Evolutionary conservation across 1,139 yeast genomes (phyloP).

Genomic region (Blastobotrys ciferrii): DNA sequence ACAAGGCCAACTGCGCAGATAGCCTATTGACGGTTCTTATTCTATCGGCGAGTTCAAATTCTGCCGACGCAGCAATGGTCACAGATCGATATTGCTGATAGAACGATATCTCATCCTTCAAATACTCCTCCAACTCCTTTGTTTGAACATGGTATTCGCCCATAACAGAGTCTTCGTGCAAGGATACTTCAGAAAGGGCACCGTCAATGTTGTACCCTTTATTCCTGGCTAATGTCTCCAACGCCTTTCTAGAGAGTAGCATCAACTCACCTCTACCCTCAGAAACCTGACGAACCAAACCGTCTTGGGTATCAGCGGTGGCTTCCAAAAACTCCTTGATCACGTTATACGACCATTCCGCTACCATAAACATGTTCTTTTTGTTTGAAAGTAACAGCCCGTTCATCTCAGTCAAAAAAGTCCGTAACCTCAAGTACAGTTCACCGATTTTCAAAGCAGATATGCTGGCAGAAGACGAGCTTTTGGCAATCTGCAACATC

Average conservation of each 20-base stretch:
- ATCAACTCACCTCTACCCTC: conserved; percentile 42
- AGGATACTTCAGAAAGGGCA: conserved; percentile 41
- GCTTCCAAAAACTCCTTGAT: conserved; percentile 35
- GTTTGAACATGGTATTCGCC: conserved; percentile 18
- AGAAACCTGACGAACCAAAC: conserved; percentile 34
- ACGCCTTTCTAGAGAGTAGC: conserved; percentile 36
- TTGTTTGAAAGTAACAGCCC: conserved; percentile 30
- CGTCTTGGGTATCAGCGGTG: conserved; percentile 30
- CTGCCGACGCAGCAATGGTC: conserved; percentile 48
- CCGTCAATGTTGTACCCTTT: conserved; percentile 44
- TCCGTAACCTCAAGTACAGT: conserved; percentile 36
- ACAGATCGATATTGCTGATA: conserved; percentile 38
- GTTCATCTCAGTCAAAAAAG: conserved; percentile 44
- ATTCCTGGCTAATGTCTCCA: conserved; percentile 37
- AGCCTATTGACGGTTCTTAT: conserved; percentile 69
- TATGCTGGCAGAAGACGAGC: conserved; percentile 40
- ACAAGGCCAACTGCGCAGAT: conserved; percentile 76
- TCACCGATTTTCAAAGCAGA: conserved; percentile 36
- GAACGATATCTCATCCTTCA: conserved; percentile 34
- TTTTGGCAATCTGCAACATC: conserved; percentile 32
- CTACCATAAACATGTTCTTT: conserved; percentile 27
- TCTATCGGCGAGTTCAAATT: conserved; percentile 49
- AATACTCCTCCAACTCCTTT: conserved; percentile 20
- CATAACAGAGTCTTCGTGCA: conserved; percentile 25
- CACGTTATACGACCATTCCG: conserved; percentile 38